phyloP scores from a whole-genome alignment of 176 grass and related monocot genomes.

The Typha latifolia region DNA sequence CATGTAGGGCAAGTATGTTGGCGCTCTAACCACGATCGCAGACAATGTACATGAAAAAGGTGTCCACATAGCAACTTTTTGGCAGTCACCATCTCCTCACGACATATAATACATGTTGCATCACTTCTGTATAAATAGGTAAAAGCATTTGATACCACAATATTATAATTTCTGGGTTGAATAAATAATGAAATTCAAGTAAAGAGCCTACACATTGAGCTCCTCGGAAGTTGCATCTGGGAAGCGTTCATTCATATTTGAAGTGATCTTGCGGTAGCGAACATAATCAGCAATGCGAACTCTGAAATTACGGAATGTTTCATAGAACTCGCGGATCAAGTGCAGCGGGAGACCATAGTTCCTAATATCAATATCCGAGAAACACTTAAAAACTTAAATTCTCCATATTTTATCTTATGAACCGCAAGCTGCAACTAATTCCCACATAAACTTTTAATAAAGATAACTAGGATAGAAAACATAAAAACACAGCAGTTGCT shows the following conservation, averaged over 20 bases:
- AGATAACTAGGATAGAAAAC: too few species aligned
- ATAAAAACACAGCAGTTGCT: too few species aligned
- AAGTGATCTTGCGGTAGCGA: conserved; percentile 90
- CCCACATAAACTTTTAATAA: too few species aligned
- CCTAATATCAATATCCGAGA: conserved; percentile 42
- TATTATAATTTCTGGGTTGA: neutral
- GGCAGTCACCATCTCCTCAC: conserved; percentile 88
- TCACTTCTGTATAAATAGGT: conserved; percentile 44
- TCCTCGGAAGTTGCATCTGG: conserved; percentile 79
- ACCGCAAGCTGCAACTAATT: too few species aligned
- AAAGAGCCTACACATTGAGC: conserved; percentile 56
- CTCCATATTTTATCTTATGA: neutral
- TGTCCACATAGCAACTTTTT: conserved; percentile 93
- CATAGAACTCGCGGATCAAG: conserved; percentile 88
- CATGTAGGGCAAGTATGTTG: conserved; percentile 96
- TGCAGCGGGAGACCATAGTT: conserved; percentile 95
- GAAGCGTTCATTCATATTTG: conserved; percentile 97
- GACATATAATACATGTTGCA: conserved; percentile 96
- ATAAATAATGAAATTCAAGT: neutral
- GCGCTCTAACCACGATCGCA: conserved; percentile 91
- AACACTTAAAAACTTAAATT: neutral
- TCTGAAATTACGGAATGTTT: conserved; percentile 92
- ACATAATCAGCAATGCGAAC: conserved; percentile 74
- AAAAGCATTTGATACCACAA: neutral
- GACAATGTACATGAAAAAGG: conserved; percentile 90